Conservation (phyloP, 164 flowering plant species). For the Vitis vinifera region DNA sequence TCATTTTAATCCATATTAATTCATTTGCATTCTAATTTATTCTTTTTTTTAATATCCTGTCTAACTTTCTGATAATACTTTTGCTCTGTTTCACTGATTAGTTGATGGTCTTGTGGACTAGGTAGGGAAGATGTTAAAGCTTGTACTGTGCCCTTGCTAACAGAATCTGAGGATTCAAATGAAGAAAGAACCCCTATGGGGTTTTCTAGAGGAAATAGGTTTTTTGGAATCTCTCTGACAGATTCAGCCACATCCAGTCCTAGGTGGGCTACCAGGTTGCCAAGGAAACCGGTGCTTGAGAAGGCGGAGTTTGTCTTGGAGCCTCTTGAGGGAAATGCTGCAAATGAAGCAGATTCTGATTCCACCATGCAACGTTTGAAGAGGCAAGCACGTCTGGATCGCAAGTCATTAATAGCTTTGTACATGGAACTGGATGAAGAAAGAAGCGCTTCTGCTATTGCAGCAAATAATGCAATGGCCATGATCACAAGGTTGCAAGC, state of each 20-base stretch:
- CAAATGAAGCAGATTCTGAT: slow-evolving; percentile 45
- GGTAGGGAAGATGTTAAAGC: slow-evolving; percentile 41
- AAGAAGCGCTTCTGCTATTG: slow-evolving; percentile 50
- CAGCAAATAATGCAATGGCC: slow-evolving; percentile 61
- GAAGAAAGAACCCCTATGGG: slow-evolving; percentile 51
- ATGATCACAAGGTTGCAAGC: slow-evolving; percentile 61
- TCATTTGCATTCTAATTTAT: background rate
- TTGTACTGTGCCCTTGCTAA: slow-evolving; percentile 32
- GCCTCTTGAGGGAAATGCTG: slow-evolving; percentile 22
- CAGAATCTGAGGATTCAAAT: slow-evolving; percentile 42
- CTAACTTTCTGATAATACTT: background rate
- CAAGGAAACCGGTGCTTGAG: slow-evolving; percentile 41
- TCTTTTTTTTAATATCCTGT: slow-evolving; percentile 2
- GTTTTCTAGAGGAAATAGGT: slow-evolving; percentile 39
- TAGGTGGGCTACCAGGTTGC: slow-evolving; percentile 31
- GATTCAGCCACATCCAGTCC: slow-evolving; percentile 62
- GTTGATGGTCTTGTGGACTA: slow-evolving; percentile 14
- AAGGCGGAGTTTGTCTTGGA: slow-evolving; percentile 37
- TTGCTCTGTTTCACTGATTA: background rate
- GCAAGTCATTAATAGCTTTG: slow-evolving; percentile 40
- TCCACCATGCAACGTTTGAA: slow-evolving; percentile 33
- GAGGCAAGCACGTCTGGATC: slow-evolving; percentile 39
- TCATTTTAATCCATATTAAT: background rate
- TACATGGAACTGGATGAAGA: slow-evolving; percentile 58
- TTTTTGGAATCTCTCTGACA: slow-evolving; percentile 53